Base-by-base conservation (phyloP, 495 filamentous ascomycete genomes). In the Letharia columbiana region DNA sequence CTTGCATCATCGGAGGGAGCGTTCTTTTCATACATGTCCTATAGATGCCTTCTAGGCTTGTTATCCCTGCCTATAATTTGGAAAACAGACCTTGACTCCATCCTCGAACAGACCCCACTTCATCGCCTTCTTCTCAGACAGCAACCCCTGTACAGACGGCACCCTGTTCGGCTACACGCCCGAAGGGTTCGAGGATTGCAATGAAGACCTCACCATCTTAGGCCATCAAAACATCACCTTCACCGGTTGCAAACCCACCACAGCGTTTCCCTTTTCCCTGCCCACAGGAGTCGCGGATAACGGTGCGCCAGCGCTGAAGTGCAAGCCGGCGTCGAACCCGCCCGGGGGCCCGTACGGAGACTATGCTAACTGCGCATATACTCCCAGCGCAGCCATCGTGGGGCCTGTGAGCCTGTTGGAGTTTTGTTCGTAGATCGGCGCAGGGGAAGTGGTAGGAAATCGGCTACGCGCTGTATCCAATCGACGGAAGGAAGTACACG, bases 101-200 rank as follows among this genome's bases (percentile, higher is more conserved):
- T 5, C 1, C 13, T 33, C 33, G 1, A 17, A 57, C 17, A 57
- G 54, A 9, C 35, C 35, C 31, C 20, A 57, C 33, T 57, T 37
- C 33, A 2, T 57, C 31, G 33, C 54, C 54, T 57, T 57, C 54
- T 57, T 57, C 54, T 57, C 54, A 8, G 54, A 57, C 54, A 37
- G 31, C 54, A 37, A 57, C 54, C 31, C 54, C 17, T 57, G 54
- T 7, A 57, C 31, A 13, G 31, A 35, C 54, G 33, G 54, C 54
- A n/a, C 54, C 33, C 6, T 23, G 1, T 20, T 57, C 54, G 54
- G 54, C 54, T 37, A 35, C 33, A 35, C 20, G 6, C 54, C 15
- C 6, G 5, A 13, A 11, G 54, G 54, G 1, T 57, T 57, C 54
- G 28, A 10, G 2, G 13, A 57, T 11, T 57, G 54, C 17, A 33